These are phyloP conservation scores for Coprinopsis sp. DNA, from an alignment of 768 basidiomycete species.

Conservation along the genomic window DNA sequence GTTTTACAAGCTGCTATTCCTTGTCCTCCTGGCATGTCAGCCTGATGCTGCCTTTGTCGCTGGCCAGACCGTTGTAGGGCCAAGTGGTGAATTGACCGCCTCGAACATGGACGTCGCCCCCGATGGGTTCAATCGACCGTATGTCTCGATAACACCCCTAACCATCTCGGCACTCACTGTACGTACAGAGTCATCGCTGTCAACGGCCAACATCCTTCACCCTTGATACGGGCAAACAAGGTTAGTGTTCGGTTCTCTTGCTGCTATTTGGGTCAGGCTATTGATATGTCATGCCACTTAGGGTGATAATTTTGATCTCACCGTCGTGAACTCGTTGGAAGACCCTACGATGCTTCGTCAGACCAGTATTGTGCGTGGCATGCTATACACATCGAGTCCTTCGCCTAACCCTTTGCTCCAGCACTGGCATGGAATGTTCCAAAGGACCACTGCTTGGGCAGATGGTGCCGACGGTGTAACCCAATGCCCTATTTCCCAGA, in stretches of 20 bases:
- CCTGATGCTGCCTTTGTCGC: no score
- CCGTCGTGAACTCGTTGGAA: neutral
- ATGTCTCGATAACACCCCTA: neutral
- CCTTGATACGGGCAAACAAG: neutral
- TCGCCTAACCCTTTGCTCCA: neutral
- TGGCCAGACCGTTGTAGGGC: no score
- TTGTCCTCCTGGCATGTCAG: no score
- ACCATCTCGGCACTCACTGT: neutral
- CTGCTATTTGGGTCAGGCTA: no score
- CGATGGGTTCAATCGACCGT: neutral
- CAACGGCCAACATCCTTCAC: neutral
- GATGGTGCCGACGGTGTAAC: neutral
- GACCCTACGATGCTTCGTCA: neutral
- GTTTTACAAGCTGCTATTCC: no score
- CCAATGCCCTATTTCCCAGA: neutral
- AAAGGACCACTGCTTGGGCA: conserved; percentile 5
- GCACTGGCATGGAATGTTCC: neutral
- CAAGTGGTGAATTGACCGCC: no score
- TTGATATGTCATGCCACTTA: no score
- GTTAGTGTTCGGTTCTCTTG: no score
- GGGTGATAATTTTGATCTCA: no score
- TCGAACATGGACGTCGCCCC: neutral
- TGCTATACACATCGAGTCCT: neutral
- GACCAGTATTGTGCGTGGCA: neutral
- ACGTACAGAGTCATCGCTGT: neutral